Percentiles rank a stretch among this genome's conserved stretches.
phyloP scores from a whole-genome alignment of 331 rosid genomes.

The Stylosanthes scabra region DNA sequence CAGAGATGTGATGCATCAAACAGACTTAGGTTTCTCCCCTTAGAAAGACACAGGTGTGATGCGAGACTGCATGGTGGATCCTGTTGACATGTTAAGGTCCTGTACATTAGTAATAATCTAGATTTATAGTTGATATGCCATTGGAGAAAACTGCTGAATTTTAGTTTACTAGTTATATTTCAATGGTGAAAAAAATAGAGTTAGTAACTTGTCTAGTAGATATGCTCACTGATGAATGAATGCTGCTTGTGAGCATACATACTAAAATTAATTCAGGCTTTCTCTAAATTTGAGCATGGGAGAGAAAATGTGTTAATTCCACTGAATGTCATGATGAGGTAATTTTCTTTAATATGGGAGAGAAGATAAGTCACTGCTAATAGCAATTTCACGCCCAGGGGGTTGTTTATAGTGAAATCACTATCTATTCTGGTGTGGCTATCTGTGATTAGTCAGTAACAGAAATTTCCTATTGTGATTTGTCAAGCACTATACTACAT shows the following conservation, averaged over 20 bases:
- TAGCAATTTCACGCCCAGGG: too few relatives aligned
- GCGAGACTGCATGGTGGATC: neutral
- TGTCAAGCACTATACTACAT: too few relatives aligned
- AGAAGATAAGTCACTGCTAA: too few relatives aligned
- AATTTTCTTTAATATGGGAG: too few relatives aligned
- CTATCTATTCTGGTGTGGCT: too few relatives aligned
- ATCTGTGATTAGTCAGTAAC: too few relatives aligned
- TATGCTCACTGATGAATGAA: neutral
- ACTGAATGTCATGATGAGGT: too few relatives aligned
- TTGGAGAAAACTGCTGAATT: conserved; percentile 11
- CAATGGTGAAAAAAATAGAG: neutral
- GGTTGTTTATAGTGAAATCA: too few relatives aligned
- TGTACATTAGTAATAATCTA: conserved; percentile 1
- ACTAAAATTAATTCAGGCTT: conserved; percentile 4
- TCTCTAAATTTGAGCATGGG: neutral
- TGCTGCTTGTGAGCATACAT: neutral
- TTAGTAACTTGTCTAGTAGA: conserved; percentile 12
- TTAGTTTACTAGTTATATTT: neutral
- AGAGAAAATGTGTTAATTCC: too few relatives aligned
- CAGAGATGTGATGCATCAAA: neutral
- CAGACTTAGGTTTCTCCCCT: conserved; percentile 3
- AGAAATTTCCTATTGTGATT: too few relatives aligned
- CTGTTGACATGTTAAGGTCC: conserved; percentile 20
- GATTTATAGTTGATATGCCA: neutral
- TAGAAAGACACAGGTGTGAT: conserved; percentile 7